These are phyloP conservation scores for Oryza australiensis DNA, from an alignment of 176 grass and related monocot genomes.

Conservation along the genomic window DNA sequence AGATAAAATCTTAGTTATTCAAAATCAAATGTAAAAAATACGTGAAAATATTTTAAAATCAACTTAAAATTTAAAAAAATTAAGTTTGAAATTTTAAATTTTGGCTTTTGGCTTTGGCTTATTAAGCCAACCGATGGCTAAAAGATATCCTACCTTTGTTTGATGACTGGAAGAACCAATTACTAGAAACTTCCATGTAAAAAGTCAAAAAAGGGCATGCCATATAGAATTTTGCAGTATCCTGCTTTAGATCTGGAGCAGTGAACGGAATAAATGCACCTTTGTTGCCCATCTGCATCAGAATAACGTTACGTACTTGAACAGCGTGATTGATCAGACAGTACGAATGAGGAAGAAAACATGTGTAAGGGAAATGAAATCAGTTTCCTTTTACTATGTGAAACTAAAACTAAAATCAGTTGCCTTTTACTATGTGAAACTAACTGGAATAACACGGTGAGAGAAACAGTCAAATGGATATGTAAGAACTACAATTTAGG, in stretches of 20 bases:
- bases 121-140: no score
- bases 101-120: no score
- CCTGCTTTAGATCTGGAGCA: conserved; percentile 69
- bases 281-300: conserved; percentile 90
- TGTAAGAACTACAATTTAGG: neutral
- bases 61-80: no score
- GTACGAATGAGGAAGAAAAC: neutral
- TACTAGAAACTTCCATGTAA: neutral
- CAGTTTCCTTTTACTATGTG: neutral
- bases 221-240: conserved; percentile 63
- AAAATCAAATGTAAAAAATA: no score
- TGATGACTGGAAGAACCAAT: neutral
- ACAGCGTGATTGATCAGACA: neutral
- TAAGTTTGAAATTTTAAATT: no score
- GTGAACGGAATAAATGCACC: conserved; percentile 85
- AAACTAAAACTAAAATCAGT: neutral
- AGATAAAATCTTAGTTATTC: no score
- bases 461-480: neutral
- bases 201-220: conserved; percentile 27
- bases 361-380: neutral
- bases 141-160: neutral
- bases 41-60: no score
- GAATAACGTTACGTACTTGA: conserved; percentile 6
- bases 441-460: neutral
- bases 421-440: no score